phyloP scores from a whole-genome alignment of 148 eudicot species.

The Persicaria tinctoria region DNA sequence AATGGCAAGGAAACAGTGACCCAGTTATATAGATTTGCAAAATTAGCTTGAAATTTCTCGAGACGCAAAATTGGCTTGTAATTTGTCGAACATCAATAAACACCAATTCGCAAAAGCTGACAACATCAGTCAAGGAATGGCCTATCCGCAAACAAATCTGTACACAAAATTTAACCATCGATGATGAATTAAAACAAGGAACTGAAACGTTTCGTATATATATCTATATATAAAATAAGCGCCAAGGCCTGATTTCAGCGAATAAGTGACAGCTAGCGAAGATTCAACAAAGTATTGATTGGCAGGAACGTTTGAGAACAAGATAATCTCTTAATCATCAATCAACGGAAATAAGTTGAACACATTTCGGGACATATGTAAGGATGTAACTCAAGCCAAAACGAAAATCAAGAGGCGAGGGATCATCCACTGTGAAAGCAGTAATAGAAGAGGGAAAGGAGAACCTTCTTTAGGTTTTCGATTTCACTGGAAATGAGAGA shows the following conservation, averaged over 20 bases:
- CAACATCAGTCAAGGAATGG: not conserved
- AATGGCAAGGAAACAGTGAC: too few species aligned
- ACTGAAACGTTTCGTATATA: not conserved
- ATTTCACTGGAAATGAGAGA: conserved; percentile 72
- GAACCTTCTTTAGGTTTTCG: conserved; percentile 50
- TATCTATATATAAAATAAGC: too few species aligned
- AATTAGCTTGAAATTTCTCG: too few species aligned
- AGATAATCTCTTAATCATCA: not conserved
- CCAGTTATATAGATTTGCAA: too few species aligned
- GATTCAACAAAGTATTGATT: too few species aligned
- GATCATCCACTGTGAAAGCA: not conserved
- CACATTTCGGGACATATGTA: too few species aligned
- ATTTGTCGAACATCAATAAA: not conserved
- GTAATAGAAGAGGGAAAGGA: not conserved
- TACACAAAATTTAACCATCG: not conserved
- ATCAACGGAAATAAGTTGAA: not conserved
- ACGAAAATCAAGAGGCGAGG: not conserved
- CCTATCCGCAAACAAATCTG: not conserved
- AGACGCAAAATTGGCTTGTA: not conserved
- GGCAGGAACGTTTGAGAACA: not conserved
- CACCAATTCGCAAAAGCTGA: not conserved
- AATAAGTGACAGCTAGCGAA: too few species aligned
- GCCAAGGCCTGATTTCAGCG: too few species aligned
- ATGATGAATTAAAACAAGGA: not conserved
- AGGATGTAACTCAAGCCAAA: not conserved